Evolutionary conservation across 129 eudicot genomes (phyloP).

Genomic region (Lactuca sativa): DNA sequence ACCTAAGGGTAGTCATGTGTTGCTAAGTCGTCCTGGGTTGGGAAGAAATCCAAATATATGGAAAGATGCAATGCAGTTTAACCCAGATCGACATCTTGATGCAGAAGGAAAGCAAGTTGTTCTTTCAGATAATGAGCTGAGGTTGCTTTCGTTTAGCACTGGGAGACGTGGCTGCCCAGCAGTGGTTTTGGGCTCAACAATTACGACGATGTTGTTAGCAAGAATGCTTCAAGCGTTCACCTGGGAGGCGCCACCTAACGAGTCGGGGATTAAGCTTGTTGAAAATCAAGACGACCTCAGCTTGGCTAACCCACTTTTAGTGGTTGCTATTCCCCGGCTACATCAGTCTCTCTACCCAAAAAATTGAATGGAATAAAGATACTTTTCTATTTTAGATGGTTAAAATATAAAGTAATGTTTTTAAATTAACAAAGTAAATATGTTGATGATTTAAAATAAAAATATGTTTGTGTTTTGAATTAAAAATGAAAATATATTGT

Average conservation of each 20-base stretch:
- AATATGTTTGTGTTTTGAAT: no score
- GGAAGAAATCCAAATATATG: no score
- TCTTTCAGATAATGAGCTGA: background rate
- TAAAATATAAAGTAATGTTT: no score
- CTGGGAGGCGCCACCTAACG: background rate
- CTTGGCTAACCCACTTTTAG: background rate
- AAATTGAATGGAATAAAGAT: background rate
- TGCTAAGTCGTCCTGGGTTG: no score
- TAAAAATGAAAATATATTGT: no score
- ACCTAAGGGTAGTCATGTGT: conserved; percentile 4
- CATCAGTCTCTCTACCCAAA: background rate
- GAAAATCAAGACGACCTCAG: background rate
- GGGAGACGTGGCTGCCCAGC: background rate
- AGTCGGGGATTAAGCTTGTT: background rate
- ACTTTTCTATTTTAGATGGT: no score
- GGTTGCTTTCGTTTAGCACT: conserved; percentile 2
- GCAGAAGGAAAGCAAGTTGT: background rate
- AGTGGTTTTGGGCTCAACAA: background rate
- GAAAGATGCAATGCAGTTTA: background rate
- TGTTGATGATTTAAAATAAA: no score
- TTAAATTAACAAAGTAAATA: no score
- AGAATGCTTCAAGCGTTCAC: background rate
- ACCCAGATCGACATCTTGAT: background rate
- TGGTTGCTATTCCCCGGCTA: background rate
- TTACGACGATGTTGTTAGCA: background rate